Evolutionary conservation across 2,329 filamentous ascomycete species (phyloP), one percentile per base, ranked within the genome.

Genomic region (Fusarium cyanostomum): DNA sequence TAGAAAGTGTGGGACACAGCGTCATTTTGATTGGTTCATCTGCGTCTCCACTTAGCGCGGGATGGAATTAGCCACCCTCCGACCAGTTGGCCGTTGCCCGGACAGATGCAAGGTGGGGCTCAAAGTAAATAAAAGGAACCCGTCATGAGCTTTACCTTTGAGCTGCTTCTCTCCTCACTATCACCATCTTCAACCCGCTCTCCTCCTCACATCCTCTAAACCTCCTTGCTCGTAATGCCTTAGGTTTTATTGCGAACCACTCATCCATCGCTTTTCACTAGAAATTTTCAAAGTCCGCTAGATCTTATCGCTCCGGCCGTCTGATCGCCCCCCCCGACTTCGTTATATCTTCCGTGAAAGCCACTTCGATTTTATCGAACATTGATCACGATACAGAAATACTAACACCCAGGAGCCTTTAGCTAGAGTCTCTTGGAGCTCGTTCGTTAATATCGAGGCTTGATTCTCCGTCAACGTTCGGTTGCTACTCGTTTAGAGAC

Each of bases 371-470:
- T 75, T 57, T 74, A 80, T 83, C 79, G 78, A 82, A 75, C 77
- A 81, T 74, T 76, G 74, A 69, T 73, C 78, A 73, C 72, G 70
- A 75, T 69, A 74, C 58, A 63, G 63, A 59, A 75, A 74, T 80
- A 83, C 79, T 81, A 82, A 82, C 77, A 71, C 72, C 79, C 77
- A 84, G 81, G 82, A 85, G 82, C 78, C 81, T 83, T 84, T 84
- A 78, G 77, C 73, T 84, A 84, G 82, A 83, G 81, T 82, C 80
- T 84, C 82, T 85, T 83, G 82, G 81, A 84, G 76, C 80, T 83
- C 79, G 73, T 79, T 81, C 78, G 78, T 81, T 78, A 69, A 21
- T 52, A 68, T 79, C 73, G 73, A 73, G 77, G 74, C 73, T 76
- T 72, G 68, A 71, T 66, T 69, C 72, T 73, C 68, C 60, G 62